Percentiles rank a stretch among this genome's conserved stretches.
Conservation (phyloP, 345 rosid genomes). For the Luvunga scandens region DNA sequence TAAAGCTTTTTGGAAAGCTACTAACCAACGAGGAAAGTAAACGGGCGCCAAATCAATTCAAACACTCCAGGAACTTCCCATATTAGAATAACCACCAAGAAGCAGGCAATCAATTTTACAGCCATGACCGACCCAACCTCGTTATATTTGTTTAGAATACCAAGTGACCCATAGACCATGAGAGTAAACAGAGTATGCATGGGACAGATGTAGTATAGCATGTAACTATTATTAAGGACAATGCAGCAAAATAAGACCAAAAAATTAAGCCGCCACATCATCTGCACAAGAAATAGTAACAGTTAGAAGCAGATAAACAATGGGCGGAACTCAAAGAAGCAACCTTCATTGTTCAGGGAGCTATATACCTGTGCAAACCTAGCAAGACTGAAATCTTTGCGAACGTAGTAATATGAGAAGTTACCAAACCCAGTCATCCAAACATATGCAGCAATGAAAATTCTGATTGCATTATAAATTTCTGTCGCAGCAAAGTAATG, state of each 20-base stretch:
- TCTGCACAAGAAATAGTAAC: constrained; percentile 46
- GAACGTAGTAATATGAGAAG: constrained; percentile 95
- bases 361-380: constrained; percentile 92
- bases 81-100: constrained; percentile 75
- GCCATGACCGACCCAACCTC: constrained; percentile 80
- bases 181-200: constrained; percentile 99
- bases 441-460: constrained; percentile 96
- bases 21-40: constrained; percentile 81
- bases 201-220: constrained; percentile 95
- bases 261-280: constrained; percentile 99
- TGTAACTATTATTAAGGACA: constrained; percentile 84
- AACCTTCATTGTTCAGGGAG: background rate
- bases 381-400: constrained; percentile 91
- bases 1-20: constrained; percentile 19
- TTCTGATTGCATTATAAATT: constrained; percentile 87
- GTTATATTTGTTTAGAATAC: constrained; percentile 85
- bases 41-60: constrained; percentile 92
- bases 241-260: constrained; percentile 83
- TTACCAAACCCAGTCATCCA: constrained; percentile 99
- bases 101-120: constrained; percentile 65
- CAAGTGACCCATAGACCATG: constrained; percentile 96
- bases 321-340: constrained; percentile 8
- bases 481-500: constrained; percentile 99
- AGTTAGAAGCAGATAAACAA: constrained; percentile 22
- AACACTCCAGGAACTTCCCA: constrained; percentile 98